Base-by-base conservation (phyloP, 176 grass and related monocot genomes). In the Hordeum marinum region DNA sequence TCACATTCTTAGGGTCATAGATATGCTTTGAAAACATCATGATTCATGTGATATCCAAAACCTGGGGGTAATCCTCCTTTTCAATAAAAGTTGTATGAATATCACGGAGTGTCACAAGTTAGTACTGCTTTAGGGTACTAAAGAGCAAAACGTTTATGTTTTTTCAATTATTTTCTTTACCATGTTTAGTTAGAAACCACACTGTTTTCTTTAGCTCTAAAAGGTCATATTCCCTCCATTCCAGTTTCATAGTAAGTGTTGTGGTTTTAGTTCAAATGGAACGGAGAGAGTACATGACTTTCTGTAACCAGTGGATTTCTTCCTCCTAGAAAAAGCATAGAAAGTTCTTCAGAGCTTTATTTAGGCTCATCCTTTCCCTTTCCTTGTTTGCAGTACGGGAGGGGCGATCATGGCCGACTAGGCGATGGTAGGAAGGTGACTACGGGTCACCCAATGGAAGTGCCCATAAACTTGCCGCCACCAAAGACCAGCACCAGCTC, bases 391-490 rank as follows among this genome's bases (percentile, higher is more conserved):
- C 90, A 98, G 96, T 98, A 92, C 8, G 96, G 96, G n/a, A 95
- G 96, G 70, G 96, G 96, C 40, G 96, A 98, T 75, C 96, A 98
- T 57, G 96, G 96, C 6, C 93, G 96, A 64, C 91, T 98, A 8
- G 96, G 96, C 29, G 92, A 90, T 4, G 91, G 88, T 17, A 92
- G 90, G 72, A 95, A 94, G 84, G 91, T 94, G 23, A 98, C 96
- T 2, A 98, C 96, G 6, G 96, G 96, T 4, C 89, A 90, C 34
- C 96, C 96, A 18, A 84, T 94, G 93, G 90, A 89, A 57, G 93
- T 98, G 24, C 86, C 88, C 17, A 87, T 98, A 60, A 86, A 89
- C 71, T 43, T 95, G 82, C 88, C 84, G 5, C 85, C 88, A 13
- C 96, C 84, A 5, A 92, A 78, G 82, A 40, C 61, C 32, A 68